Base-by-base conservation (phyloP, 2,329 filamentous ascomycete genomes). In the Talaromyces sp. region DNA sequence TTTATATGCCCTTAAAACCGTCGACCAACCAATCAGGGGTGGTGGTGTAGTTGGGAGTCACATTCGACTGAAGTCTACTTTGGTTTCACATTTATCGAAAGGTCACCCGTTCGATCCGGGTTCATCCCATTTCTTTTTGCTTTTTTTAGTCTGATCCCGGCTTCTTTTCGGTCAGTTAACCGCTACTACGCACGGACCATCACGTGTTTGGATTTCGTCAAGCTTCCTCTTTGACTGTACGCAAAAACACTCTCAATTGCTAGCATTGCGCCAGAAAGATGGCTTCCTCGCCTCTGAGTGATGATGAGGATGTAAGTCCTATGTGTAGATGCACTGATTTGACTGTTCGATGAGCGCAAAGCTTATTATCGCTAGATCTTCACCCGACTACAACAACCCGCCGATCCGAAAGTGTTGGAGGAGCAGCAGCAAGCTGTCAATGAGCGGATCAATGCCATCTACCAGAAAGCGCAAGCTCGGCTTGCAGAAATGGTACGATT, bases 401-500 rank as follows among this genome's bases (percentile, higher is more conserved):
- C 80, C 61, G 83, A 88, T 71, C 78, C 82, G 22, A 80, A 82
- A 66, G 77, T 82, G 63, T 72, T 81, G 62, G 81, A 85, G 70
- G 80, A 83, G 67, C 79, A 83, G 62, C 79, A 86, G 65, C 79
- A 82, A 65, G 81, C 83, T 58, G 73, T 86, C 67, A 82, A 84
- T 69, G 81, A 83, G 66, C 79, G 82, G 53, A 75, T 84, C 21
- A 75, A 80, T 63, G 76, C 78, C 25, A 83, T 85, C 60, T 81
- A 84, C 62, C 77, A 83, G 64, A 84, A 84, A 69, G 81, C 84
- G 19, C 85, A 89, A 69, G 73, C 81, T 64, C 79, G 86, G 57
- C 78, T 89, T 57, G 80, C 78, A 37, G 84, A 89, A 70, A 73
- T 91, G 75, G 87, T 89, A 76, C 60, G 78, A 46, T 17, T 13